Base-by-base conservation (phyloP, 345 rosid genomes). In the Ceriops zippeliana region DNA sequence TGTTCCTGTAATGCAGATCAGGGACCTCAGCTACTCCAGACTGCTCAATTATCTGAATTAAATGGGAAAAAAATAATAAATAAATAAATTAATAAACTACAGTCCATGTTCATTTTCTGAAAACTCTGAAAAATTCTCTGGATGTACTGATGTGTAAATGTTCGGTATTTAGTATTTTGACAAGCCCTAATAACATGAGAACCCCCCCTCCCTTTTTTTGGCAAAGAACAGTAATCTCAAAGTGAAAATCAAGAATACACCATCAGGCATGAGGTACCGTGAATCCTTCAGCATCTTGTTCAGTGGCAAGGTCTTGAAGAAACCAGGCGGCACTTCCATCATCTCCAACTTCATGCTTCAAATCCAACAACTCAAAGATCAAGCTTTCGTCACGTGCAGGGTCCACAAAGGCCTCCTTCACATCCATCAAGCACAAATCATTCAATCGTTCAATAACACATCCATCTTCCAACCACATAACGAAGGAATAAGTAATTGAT, bases 321-420 rank as follows among this genome's bases (percentile, higher is more conserved):
- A 88, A 90, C 97, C 97, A 88, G 34, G 77, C 70, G 10, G 92
- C 92, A 75, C 93, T 86, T 16, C 80, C 87, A 61, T 70, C 63
- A 62, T 88, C 92, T 0, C 58, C 83, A 74, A 88, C 83, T 20
- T 90, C 92, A 65, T 68, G 70, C 83, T 93, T 90, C 67, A 79
- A 81, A 61, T 93, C 98, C 53, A 90, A 53, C 5, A 90, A 81
- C 90, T 93, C 97, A 65, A 89, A 80, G 35, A 87, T 73, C 82
- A 93, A 90, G 85, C 97, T 93, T 79, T 90, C 91, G 58, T 93
- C 93, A 6, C 96, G 89, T 1, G 86, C 71, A 61, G 89, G 96
- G 77, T 90, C 97, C 72, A 71, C 89, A 79, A 86, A 89, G 19
- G 81, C 93, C 82, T 92, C 98, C 96, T 92, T 47, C 38, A 38